Percentiles rank a stretch among this genome's conserved stretches.
phyloP scores from a whole-genome alignment of 2,329 filamentous ascomycete genomes.

The Exophiala spinifera region DNA sequence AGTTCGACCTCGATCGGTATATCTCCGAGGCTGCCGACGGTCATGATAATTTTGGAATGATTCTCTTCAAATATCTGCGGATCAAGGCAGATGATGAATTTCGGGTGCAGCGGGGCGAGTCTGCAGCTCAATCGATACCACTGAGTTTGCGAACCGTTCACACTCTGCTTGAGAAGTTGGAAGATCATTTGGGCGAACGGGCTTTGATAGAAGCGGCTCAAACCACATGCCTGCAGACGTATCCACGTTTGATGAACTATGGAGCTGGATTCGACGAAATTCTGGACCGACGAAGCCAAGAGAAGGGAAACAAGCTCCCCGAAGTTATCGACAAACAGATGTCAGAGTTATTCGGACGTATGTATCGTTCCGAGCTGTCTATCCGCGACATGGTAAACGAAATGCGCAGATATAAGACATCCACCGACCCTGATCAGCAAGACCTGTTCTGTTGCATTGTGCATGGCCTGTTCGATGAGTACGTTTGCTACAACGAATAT shows the following conservation, averaged over 20 bases:
- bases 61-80: slow-evolving; percentile 74
- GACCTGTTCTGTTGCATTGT: slow-evolving; percentile 99
- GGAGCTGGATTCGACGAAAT: slow-evolving; percentile 89
- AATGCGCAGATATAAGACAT: slow-evolving; percentile 83
- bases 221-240: slow-evolving; percentile 83
- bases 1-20: slow-evolving; percentile 71
- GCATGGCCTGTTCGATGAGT: slow-evolving; percentile 94
- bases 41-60: slow-evolving; percentile 25
- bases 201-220: slow-evolving; percentile 77
- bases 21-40: slow-evolving; percentile 55
- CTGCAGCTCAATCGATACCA: slow-evolving; percentile 65
- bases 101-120: slow-evolving; percentile 68
- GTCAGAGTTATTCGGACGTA: slow-evolving; percentile 96
- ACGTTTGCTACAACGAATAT: slow-evolving; percentile 91
- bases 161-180: slow-evolving; percentile 73
- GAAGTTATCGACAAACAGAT: slow-evolving; percentile 80
- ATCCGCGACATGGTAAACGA: slow-evolving; percentile 82
- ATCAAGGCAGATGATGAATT: slow-evolving; percentile 83
- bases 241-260: slow-evolving; percentile 93
- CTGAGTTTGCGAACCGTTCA: slow-evolving; percentile 83
- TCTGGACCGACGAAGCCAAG: slow-evolving; percentile 77
- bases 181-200: slow-evolving; percentile 59
- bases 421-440: slow-evolving; percentile 77
- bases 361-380: slow-evolving; percentile 90
- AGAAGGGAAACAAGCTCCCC: slow-evolving; percentile 72